Evolutionary conservation across 331 rosid species (phyloP), one percentile per base, ranked within the genome.

Genomic region (Saraca asoca): DNA sequence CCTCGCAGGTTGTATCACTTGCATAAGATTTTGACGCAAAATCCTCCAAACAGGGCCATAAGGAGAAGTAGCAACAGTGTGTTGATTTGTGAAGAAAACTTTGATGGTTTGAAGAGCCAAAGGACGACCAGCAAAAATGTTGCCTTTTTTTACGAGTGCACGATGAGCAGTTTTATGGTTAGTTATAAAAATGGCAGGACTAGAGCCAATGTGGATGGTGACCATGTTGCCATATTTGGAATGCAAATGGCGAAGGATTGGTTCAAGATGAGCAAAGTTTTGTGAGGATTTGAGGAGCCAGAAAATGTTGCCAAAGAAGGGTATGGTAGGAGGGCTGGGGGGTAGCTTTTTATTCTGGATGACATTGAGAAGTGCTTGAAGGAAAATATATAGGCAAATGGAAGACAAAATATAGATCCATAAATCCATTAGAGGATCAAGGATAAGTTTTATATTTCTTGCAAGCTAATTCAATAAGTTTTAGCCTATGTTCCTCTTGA

Each of bases 281-380:
- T 54, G 73, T 17, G 85, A 81, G 0, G 82, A 73, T 12, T 81
- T 81, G 0, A 81, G 31, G 16, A 81, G 85, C 85, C 85, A 81
- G 3, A 73, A 77, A 10, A 81, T 50, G 58, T 77, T 81, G 2
- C 85, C 85, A 16, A 81, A 33, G 14, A 81, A 14, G 37, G 85
- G 85, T 60, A 81, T 43, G 6, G 85, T 70, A 2, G 78, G 82
- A 48, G 85, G 85, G 14, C 85, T 73, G 9, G 85, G 85, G 49
- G 85, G 85, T 19, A 81, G 12, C 35, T 24, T 77, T 15, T 60
- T 77, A 16, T 61, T 69, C 24, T 19, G 20, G 0, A 51, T 49
- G 5, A 51, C 7, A n/a, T 37, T 64, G 1, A 61, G 15, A 75
- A 73, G 34, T 5, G 62, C 39, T 49, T 65, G 80, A n/a, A 77